These are phyloP conservation scores for Trifolium fragiferum DNA, from an alignment of 306 rosid species.

Conservation along the genomic window DNA sequence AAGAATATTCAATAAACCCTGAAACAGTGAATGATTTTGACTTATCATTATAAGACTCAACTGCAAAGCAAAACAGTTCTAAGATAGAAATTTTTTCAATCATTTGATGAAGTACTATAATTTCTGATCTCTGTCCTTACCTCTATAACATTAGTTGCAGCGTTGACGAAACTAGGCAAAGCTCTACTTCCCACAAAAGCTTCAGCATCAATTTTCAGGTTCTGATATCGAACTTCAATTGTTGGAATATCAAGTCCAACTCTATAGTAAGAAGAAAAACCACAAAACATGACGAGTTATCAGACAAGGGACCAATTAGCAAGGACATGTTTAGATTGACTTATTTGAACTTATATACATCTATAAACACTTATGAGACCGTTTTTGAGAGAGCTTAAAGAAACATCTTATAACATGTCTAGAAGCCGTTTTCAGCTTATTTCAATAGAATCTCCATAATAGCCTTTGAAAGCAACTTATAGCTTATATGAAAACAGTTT, in stretches of 20 bases:
- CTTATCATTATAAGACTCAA: not conserved
- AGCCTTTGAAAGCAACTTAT: too few species aligned
- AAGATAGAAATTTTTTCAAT: not conserved
- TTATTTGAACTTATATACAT: too few species aligned
- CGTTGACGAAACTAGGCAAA: constrained; percentile 62
- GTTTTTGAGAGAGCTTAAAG: too few species aligned
- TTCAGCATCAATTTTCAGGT: constrained; percentile 70
- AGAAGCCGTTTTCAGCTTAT: too few species aligned
- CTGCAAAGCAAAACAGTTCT: not conserved
- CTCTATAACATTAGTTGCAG: constrained; percentile 51
- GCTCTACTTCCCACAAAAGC: constrained; percentile 79
- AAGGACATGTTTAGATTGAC: too few species aligned
- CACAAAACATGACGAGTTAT: constrained; percentile 4
- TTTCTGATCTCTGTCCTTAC: constrained; percentile 12
- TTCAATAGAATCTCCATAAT: too few species aligned
- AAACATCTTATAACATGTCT: too few species aligned
- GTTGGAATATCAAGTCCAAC: constrained; percentile 78
- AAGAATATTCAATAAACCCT: constrained; percentile 45
- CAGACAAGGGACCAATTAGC: not conserved
- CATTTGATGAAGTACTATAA: not conserved
- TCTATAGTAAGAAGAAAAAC: constrained; percentile 36
- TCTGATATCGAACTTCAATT: constrained; percentile 76
- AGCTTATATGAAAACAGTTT: too few species aligned
- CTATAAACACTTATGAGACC: too few species aligned
- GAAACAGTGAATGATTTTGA: not conserved